phyloP scores from a whole-genome alignment of 2,329 filamentous ascomycete species.

The Claviceps pazoutovae region DNA sequence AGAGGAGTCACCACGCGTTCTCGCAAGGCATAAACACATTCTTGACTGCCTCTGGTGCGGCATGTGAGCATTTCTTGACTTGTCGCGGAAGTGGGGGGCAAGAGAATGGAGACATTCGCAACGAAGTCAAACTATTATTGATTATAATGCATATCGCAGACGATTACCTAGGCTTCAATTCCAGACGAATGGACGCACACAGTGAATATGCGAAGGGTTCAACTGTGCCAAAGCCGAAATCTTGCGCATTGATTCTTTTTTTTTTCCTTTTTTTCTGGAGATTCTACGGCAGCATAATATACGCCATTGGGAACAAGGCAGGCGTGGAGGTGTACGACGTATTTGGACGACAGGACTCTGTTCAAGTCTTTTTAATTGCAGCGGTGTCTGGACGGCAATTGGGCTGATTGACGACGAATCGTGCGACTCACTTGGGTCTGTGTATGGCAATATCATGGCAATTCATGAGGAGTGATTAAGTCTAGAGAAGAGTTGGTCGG shows the following conservation, averaged over 20 bases:
- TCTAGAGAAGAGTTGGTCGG: slow-evolving; percentile 1
- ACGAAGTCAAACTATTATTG: background rate
- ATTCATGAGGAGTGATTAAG: background rate
- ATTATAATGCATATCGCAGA: background rate
- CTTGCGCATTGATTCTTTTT: background rate
- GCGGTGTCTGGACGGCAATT: slow-evolving; percentile 15
- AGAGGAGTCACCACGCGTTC: slow-evolving; percentile 51
- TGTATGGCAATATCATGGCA: slow-evolving; percentile 7
- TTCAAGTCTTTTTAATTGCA: slow-evolving; percentile 15
- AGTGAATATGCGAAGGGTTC: background rate
- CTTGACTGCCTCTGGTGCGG: background rate
- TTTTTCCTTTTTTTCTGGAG: background rate
- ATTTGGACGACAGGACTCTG: slow-evolving; percentile 6
- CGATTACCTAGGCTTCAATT: background rate
- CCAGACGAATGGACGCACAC: background rate
- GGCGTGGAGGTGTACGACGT: background rate
- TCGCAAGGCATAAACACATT: slow-evolving; percentile 44
- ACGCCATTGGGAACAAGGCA: background rate
- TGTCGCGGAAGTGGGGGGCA: background rate
- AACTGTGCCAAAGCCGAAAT: slow-evolving; percentile 4
- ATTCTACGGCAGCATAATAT: slow-evolving; percentile 2
- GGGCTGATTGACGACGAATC: slow-evolving; percentile 15
- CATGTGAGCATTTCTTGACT: background rate
- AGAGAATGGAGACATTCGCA: background rate
- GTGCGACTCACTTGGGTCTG: slow-evolving; percentile 10